phyloP scores from a whole-genome alignment of 176 grass and related monocot species.

The Eremochloa ophiuroides region DNA sequence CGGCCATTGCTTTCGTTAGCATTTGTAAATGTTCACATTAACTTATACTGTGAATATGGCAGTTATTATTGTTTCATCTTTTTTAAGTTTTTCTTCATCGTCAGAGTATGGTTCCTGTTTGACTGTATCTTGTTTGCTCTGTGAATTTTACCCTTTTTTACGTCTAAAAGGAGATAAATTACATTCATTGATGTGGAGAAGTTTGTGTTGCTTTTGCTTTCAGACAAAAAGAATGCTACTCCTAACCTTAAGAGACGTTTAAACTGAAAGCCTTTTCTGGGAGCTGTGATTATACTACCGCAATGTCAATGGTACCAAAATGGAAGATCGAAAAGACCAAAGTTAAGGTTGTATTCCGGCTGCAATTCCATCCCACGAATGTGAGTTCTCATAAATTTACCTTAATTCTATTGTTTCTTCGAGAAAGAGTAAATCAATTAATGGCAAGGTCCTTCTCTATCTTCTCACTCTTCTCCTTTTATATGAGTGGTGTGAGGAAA shows the following conservation, averaged over 20 bases:
- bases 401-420: slow-evolving; percentile 26
- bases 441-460: too few relatives aligned
- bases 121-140: not conserved
- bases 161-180: not conserved
- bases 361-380: slow-evolving; percentile 94
- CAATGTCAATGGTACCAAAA: slow-evolving; percentile 92
- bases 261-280: slow-evolving; percentile 32
- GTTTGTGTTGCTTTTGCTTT: slow-evolving; percentile 22
- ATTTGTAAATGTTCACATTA: not conserved
- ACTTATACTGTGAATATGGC: not conserved
- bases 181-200: not conserved
- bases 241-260: slow-evolving; percentile 22
- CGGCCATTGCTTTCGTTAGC: not conserved
- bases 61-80: not conserved
- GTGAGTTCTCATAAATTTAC: slow-evolving; percentile 48
- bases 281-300: slow-evolving; percentile 35
- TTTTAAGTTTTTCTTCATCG: not conserved
- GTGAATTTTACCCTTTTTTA: not conserved
- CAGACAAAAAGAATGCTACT: slow-evolving; percentile 26
- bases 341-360: slow-evolving; percentile 97
- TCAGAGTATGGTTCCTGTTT: slow-evolving; percentile 1
- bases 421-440: too few relatives aligned
- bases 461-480: too few relatives aligned
- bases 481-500: too few relatives aligned
- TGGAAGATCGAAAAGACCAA: slow-evolving; percentile 96